These are phyloP conservation scores for Jacaranda copaia DNA, from an alignment of 257 asterid genomes.

Conservation along the genomic window DNA sequence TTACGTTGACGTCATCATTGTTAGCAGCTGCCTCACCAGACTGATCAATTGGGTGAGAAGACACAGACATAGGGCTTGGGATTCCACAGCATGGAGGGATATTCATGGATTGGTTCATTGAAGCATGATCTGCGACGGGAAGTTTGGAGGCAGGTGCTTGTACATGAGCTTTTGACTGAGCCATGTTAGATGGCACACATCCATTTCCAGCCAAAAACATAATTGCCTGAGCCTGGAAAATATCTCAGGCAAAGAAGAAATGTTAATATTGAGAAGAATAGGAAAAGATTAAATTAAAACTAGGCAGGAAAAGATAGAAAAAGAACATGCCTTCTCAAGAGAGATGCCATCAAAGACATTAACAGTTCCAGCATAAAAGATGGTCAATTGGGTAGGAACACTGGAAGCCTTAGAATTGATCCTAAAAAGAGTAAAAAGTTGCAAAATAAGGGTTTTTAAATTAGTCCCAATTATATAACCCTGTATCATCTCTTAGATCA, in stretches of 20 bases:
- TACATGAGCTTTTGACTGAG: background rate
- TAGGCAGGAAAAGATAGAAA: background rate
- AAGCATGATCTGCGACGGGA: background rate
- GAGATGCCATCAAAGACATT: conserved; percentile 58
- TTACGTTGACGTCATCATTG: conserved; percentile 38
- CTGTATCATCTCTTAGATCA: background rate
- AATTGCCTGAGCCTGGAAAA: conserved; percentile 61
- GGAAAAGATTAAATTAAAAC: background rate
- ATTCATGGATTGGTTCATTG: conserved; percentile 12
- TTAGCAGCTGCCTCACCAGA: conserved; percentile 33
- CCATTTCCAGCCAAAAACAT: conserved; percentile 60
- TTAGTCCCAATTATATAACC: background rate
- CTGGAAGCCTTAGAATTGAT: conserved; percentile 36
- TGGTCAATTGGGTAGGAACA: conserved; percentile 52
- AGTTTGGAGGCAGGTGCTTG: background rate
- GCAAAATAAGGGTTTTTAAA: background rate
- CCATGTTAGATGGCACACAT: conserved; percentile 1
- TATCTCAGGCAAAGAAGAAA: background rate
- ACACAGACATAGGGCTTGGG: background rate
- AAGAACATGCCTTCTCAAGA: conserved; percentile 54
- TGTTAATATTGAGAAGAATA: background rate
- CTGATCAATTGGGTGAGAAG: conserved; percentile 45
- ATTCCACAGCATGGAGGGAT: conserved; percentile 15
- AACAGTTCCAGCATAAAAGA: conserved; percentile 61
- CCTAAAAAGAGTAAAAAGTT: conserved; percentile 37